Percentiles rank a stretch among this genome's conserved stretches.
phyloP scores from a whole-genome alignment of 2,329 filamentous ascomycete species.

The Penicillium aurantiogriseum region DNA sequence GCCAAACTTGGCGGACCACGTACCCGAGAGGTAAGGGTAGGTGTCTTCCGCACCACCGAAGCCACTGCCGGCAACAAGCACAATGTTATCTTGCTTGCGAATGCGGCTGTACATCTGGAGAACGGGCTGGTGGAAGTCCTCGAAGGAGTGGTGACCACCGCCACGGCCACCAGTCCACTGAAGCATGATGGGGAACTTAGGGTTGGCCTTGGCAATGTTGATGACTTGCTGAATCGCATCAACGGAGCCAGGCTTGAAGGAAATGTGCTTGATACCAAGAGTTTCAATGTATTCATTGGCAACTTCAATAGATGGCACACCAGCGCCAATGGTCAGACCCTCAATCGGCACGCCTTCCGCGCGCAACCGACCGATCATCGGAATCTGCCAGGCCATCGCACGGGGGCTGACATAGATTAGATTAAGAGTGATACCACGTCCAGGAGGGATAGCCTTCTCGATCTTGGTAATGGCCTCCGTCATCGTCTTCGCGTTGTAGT shows the following conservation, averaged over 20 bases:
- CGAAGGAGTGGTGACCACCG: constrained; percentile 90
- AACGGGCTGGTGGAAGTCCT: constrained; percentile 92
- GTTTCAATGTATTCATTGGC: constrained; percentile 93
- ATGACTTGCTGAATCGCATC: constrained; percentile 87
- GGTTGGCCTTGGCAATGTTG: constrained; percentile 92
- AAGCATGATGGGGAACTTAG: constrained; percentile 84
- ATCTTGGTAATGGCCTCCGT: constrained; percentile 80
- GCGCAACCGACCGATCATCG: constrained; percentile 54
- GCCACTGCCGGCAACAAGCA: constrained; percentile 85
- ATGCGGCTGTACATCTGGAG: constrained; percentile 89
- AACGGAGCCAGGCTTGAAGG: constrained; percentile 88
- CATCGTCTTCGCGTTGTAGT: constrained; percentile 71
- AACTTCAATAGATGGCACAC: constrained; percentile 89
- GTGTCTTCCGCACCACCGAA: constrained; percentile 89
- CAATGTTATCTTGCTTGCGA: constrained; percentile 79
- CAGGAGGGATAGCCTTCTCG: constrained; percentile 74
- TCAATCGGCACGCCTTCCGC: constrained; percentile 87
- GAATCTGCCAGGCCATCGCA: constrained; percentile 55
- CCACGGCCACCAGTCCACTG: constrained; percentile 96
- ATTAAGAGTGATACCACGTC: constrained; percentile 54
- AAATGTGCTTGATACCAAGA: constrained; percentile 85
- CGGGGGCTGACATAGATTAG: constrained; percentile 55
- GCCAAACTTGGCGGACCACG: constrained; percentile 82
- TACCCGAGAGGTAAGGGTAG: constrained; percentile 86
- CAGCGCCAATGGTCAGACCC: constrained; percentile 86